Evolutionary conservation across 441 rosid genomes (phyloP).

Genomic region (Jatropha podagrica): DNA sequence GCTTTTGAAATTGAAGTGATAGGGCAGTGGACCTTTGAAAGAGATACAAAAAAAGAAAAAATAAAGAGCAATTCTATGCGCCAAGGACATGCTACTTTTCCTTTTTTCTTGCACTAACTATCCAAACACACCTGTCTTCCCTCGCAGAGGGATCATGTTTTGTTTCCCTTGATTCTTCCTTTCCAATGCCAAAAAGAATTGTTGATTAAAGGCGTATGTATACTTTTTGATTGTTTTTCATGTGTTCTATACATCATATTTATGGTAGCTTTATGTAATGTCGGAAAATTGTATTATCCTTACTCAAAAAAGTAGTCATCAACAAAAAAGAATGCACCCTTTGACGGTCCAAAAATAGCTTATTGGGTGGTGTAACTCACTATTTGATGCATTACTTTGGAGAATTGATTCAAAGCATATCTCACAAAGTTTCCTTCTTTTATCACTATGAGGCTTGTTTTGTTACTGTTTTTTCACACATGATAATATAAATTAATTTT

Average conservation of each 20-base stretch:
- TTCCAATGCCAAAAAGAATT: background rate
- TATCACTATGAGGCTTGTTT: too few relatives aligned
- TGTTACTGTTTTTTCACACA: too few relatives aligned
- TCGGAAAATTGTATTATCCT: too few relatives aligned
- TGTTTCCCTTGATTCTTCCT: background rate
- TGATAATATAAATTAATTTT: too few relatives aligned
- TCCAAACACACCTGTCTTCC: too few relatives aligned
- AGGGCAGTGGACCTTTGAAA: conserved; percentile 17
- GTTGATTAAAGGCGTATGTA: too few relatives aligned
- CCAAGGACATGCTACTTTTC: conserved; percentile 8
- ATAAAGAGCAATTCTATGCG: background rate
- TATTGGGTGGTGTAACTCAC: background rate
- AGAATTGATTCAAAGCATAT: background rate
- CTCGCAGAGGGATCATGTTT: background rate
- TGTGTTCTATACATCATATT: background rate
- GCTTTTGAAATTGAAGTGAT: conserved; percentile 14
- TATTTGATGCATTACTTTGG: background rate
- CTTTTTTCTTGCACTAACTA: background rate
- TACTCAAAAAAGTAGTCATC: too few relatives aligned
- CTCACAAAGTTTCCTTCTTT: too few relatives aligned
- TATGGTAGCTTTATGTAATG: too few relatives aligned
- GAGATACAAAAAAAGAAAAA: background rate
- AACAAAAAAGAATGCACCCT: background rate
- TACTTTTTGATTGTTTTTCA: background rate
- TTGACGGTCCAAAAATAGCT: background rate